Conservation (phyloP, 1,139 yeast species). For the Sugiyamaella novakii region DNA sequence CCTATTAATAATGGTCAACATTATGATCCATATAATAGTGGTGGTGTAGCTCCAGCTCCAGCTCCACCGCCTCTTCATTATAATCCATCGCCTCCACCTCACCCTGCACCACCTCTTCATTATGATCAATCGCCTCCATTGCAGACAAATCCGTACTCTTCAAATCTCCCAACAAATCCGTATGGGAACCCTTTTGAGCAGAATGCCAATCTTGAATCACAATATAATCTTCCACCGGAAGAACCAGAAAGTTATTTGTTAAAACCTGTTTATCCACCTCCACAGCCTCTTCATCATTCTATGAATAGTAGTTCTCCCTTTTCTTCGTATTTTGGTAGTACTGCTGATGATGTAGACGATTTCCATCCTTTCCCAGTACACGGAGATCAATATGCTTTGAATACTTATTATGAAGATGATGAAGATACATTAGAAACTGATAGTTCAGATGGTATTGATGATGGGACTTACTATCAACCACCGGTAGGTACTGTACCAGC, state of each 20-base stretch:
- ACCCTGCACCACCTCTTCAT: slow-evolving; percentile 4
- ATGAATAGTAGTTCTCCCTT: slow-evolving; percentile 24
- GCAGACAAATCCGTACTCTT: slow-evolving; percentile 3
- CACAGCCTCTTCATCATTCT: slow-evolving; percentile 28
- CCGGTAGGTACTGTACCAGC: slow-evolving; percentile 21
- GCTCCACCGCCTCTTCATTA: slow-evolving; percentile 5
- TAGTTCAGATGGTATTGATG: slow-evolving; percentile 28
- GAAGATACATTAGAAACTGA: slow-evolving; percentile 28
- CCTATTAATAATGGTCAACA: slow-evolving; percentile 2
- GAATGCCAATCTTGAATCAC: slow-evolving; percentile 12
- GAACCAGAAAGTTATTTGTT: slow-evolving; percentile 32
- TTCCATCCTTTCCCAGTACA: slow-evolving; percentile 42
- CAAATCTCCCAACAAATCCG: neutral
- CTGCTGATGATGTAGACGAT: slow-evolving; percentile 32
- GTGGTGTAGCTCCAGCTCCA: neutral
- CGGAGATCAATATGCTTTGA: slow-evolving; percentile 46
- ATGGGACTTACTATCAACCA: slow-evolving; percentile 23
- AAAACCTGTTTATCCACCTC: slow-evolving; percentile 24
- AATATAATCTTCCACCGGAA: slow-evolving; percentile 8
- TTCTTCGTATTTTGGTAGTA: slow-evolving; percentile 29
- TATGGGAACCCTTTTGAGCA: slow-evolving; percentile 12
- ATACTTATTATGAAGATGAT: slow-evolving; percentile 43
- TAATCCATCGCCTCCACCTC: neutral
- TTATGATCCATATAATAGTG: too few relatives aligned
- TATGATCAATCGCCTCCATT: slow-evolving; percentile 7